phyloP scores from a whole-genome alignment of 257 asterid genomes.

The Penstemon eatonii region DNA sequence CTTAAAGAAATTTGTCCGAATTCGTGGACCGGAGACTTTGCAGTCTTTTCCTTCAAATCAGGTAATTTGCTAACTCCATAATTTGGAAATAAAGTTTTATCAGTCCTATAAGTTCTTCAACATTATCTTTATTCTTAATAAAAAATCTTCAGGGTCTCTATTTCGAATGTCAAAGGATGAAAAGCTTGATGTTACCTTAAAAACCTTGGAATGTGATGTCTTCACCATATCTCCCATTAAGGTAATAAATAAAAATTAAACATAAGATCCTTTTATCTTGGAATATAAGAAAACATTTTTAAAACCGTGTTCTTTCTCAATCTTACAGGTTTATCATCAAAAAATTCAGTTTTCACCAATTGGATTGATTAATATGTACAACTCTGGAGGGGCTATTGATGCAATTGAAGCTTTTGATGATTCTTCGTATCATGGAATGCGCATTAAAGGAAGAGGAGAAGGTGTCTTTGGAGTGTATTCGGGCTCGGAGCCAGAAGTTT shows the following conservation, averaged over 20 bases:
- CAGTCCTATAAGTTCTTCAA: neutral
- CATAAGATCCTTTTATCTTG: neutral
- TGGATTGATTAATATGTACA: constrained; percentile 60
- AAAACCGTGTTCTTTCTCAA: constrained; percentile 5
- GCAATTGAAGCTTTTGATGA: constrained; percentile 33
- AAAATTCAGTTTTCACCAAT: constrained; percentile 46
- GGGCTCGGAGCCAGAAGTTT: constrained; percentile 38
- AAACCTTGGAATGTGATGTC: constrained; percentile 50
- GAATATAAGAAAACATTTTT: neutral
- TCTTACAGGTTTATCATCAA: constrained; percentile 39
- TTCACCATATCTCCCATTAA: constrained; percentile 59
- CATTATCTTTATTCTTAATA: neutral
- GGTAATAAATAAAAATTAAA: constrained; percentile 26
- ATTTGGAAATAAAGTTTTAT: no score
- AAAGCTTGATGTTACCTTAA: constrained; percentile 36
- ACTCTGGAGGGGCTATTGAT: constrained; percentile 54
- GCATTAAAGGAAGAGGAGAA: constrained; percentile 50
- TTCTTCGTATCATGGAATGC: constrained; percentile 22
- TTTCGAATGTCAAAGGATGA: constrained; percentile 33
- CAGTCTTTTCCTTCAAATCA: constrained; percentile 53
- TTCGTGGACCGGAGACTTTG: constrained; percentile 44
- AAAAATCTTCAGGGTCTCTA: constrained; percentile 35
- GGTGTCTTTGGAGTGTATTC: constrained; percentile 56
- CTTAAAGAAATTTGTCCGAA: constrained; percentile 38
- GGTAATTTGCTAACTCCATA: constrained; percentile 26